Base-by-base conservation (phyloP, 805 yeast species). In the Wilhelminamyces savonicus region DNA sequence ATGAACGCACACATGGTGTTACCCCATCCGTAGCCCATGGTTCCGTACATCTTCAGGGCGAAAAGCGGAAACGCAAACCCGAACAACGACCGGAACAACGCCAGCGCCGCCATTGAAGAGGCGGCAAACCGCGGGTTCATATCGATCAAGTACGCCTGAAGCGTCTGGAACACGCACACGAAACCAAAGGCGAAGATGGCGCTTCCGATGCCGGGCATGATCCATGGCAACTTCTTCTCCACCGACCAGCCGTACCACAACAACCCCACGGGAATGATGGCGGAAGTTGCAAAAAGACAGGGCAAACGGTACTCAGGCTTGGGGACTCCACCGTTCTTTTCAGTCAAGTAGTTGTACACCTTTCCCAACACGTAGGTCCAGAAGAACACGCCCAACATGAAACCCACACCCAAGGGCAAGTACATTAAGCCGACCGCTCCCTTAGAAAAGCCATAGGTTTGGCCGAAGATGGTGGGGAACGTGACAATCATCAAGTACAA, bases 191-290 rank as follows among this genome's bases (percentile, higher is more conserved):
- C 59, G 44, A 59, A 61, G 12, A 61, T 48, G 1, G 48, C 64
- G 9, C 57, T 40, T 1, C 66, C 68, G 16, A 59, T 40, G 14
- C 52, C 46, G 3, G 67, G 63, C 50, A 58, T 52, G 14, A 59
- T 54, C 67, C 67, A 61, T 31, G 50, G 64, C 11, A 58, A 36
- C 34, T 56, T 43, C 22, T 43, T 43, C 30, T 61, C 46, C 8
- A 54, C 64, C 8, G 62, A 54, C 66, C 68, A 61, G 12, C 68
- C 68, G 36, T 54, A 61, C 53, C 61, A 50, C n/a, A 59, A 43
- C 27, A 62, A 44, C 7, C 66, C 66, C 9, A 52, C 34, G 1
- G 68, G 65, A 20, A 58, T 46, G 10, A 58, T 49, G n/a, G 52
- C 21, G 2, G 60, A 55, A 5, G 57, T 42, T 23, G 46, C 42